Evolutionary conservation across 768 basidiomycete species (phyloP), one percentile per base, ranked within the genome.

Genomic region (Leccinum broughii): DNA sequence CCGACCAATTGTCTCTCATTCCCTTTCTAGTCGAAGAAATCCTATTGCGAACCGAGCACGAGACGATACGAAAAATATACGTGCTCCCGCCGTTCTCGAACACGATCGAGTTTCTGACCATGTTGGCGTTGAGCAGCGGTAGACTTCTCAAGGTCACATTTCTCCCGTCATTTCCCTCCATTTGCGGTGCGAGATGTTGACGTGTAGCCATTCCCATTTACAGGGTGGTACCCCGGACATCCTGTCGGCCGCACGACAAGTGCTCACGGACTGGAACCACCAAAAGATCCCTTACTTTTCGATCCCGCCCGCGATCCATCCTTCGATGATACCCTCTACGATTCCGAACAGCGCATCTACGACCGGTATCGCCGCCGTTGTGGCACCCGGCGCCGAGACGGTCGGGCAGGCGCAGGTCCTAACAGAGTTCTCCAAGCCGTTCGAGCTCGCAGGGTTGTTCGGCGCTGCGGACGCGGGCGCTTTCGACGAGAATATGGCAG

Each of bases 221-320:
- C 64, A 92, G 90, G 95, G 95, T 32, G 96, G 96, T 52, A 89
- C 93, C 0, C 95, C 96, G 2, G 94, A 98, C 72, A 73, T 95
- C 34, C 84, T 88, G 48, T 80, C 89, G 6, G 84, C 93, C 0
- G 93, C 95, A 0, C 87, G 92, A 34, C 85, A 89, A 13, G 82
- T 98, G 26, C 74, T 98, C 1, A 84, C 80, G 53, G 95, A 99
- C 71, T 99, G 96, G 95, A 98, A 98, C 68, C 86, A 92, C 60
- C 94, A 97, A 72, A 96, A 94, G 70, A 96, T 98, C 11, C 90
- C 92, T 0, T 98, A 92, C 76, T 91, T 82, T 76, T 92, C 93
- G 6, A 71, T 78, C 3, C 93, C 95, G 9, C 95, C 96, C 0
- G 68, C 78, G 8, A 71, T 92, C 3, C 93, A 95, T 70, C 88